phyloP scores from a whole-genome alignment of 768 basidiomycete species.

The Cystofilobasidium bisporidii region DNA sequence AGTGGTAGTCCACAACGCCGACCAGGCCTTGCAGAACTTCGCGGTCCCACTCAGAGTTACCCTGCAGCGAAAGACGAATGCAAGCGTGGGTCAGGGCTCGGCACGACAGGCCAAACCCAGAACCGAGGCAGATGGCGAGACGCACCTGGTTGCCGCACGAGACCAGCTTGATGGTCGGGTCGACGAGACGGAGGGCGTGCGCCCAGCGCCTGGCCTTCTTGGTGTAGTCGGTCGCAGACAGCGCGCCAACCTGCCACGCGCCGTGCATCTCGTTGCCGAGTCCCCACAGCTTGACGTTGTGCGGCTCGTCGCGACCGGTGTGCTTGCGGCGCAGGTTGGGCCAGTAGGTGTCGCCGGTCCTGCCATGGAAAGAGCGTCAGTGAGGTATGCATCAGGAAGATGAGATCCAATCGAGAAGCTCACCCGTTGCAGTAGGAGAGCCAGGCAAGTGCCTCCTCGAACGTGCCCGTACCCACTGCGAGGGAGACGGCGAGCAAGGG shows the following conservation, averaged over 20 bases:
- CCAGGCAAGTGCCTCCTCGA: constrained; percentile 46
- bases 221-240: constrained; percentile 50
- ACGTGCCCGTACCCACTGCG: constrained; percentile 53
- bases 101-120: too few relatives aligned
- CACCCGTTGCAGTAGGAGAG: too few relatives aligned
- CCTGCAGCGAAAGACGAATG: not conserved
- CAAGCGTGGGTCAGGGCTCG: not conserved
- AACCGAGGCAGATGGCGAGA: too few relatives aligned
- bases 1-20: constrained; percentile 47
- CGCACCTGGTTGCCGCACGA: constrained; percentile 46
- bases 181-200: constrained; percentile 51
- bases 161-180: constrained; percentile 50
- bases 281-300: constrained; percentile 46
- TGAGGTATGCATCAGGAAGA: too few relatives aligned
- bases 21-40: constrained; percentile 36
- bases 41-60: constrained; percentile 42
- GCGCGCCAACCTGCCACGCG: constrained; percentile 38
- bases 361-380: constrained; percentile 62
- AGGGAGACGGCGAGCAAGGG: not conserved
- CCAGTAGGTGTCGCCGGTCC: constrained; percentile 45
- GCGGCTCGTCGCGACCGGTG: constrained; percentile 50
- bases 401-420: too few relatives aligned
- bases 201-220: constrained; percentile 55
- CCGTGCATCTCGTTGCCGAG: constrained; percentile 47
- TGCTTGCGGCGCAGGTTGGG: constrained; percentile 54